Conservation (phyloP, 2,329 filamentous ascomycete genomes). For the Phaeosphaeriaceae sp. region DNA sequence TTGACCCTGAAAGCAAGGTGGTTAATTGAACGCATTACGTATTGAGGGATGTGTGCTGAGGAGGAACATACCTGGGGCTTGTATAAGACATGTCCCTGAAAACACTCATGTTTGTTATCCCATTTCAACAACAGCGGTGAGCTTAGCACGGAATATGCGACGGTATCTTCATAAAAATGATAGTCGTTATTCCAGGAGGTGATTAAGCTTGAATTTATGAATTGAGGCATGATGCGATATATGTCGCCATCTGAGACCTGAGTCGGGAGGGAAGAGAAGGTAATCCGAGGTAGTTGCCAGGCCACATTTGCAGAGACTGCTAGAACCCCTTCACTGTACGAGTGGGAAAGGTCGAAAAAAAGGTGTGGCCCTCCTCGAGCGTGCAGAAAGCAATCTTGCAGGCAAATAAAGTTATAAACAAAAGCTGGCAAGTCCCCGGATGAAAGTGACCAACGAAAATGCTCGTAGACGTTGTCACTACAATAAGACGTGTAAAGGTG, state of each 20-base stretch:
- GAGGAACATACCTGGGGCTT: not conserved
- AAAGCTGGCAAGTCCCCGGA: conserved; percentile 31
- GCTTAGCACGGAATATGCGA: conserved; percentile 15
- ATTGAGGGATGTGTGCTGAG: not conserved
- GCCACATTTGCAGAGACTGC: conserved; percentile 22
- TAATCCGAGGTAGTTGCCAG: conserved; percentile 30
- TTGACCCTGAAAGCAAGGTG: not conserved
- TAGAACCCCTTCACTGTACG: conserved; percentile 8
- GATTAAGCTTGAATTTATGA: not conserved
- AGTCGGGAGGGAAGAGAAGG: conserved; percentile 22
- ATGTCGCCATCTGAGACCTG: conserved; percentile 16
- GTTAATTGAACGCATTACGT: not conserved
- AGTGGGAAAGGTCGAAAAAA: conserved; percentile 17
- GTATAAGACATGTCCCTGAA: conserved; percentile 25
- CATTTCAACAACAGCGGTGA: conserved; percentile 22
- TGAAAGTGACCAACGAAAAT: conserved; percentile 32
- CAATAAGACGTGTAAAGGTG: conserved; percentile 21
- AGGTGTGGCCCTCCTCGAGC: conserved; percentile 19
- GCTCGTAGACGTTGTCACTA: not conserved
- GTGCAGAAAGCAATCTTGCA: conserved; percentile 41
- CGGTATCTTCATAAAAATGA: not conserved
- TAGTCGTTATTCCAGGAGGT: not conserved
- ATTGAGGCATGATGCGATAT: conserved; percentile 29
- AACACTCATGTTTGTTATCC: conserved; percentile 24
- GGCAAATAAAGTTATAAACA: conserved; percentile 40